Evolutionary conservation across 345 rosid species (phyloP), one percentile per base, ranked within the genome.

Genomic region (Orychophragmus violaceus): DNA sequence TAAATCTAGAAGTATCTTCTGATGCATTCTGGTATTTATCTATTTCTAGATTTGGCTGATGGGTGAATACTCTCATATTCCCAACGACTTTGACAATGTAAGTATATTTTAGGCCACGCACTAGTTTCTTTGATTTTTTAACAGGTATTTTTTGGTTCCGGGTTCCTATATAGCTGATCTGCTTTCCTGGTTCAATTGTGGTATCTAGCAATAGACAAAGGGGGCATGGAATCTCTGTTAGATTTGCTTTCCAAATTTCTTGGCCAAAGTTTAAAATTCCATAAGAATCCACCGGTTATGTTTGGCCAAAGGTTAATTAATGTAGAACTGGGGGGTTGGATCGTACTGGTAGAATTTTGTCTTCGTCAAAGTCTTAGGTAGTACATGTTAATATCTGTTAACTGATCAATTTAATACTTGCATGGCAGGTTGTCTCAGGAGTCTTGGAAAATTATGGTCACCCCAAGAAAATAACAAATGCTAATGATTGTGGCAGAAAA

Each of bases 391-490:
- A 9, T 18, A 6, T 59, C 37, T 66, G 25, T 52, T 29, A 54
- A 45, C 45, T 61, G 28, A 59, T 51, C 12, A 37, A 29, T 33
- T 22, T 9, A 18, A 42, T 50, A 39, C 67, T 41, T 64, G 64
- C 59, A 65, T 70, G 56, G 76, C 85, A 95, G 99, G 78, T 95
- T 78, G 95, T 95, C 69, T 74, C 91, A 59, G 94, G 82, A 57
- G 91, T 89, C 56, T 78, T 95, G 82, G 97, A 95, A 79, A 95
- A 89, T 56, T 95, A 87, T 70, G 79, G 78, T 63, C 77, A 71
- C 30, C 61, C 78, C 18, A 83, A 80, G 75, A 74, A 18, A 69
- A 45, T 55, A 28, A 83, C 80, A 72, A 81, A 73, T 81, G 63
- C 59, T 76, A 79, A 59, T 64, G 76, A 68, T 36, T 62, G 68